phyloP scores from a whole-genome alignment of 805 yeast genomes.

The Candida andamanensis region DNA sequence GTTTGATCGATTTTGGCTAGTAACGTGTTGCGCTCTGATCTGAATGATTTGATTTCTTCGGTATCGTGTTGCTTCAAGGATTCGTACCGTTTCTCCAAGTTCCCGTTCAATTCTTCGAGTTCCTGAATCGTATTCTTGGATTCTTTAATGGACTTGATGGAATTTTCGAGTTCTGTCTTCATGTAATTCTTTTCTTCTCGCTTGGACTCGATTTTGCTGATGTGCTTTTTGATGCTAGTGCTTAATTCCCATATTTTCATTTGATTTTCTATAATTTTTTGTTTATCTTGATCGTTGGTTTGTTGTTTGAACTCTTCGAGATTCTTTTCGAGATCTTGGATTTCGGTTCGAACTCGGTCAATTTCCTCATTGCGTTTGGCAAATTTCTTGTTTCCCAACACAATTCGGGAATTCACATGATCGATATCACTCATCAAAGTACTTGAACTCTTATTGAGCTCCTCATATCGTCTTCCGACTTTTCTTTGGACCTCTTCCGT shows the following conservation, averaged over 20 bases:
- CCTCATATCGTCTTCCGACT: conserved; percentile 41
- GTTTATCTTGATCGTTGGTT: conserved; percentile 15
- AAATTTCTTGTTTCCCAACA: conserved; percentile 26
- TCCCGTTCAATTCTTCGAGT: conserved; percentile 15
- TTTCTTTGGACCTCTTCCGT: conserved; percentile 34
- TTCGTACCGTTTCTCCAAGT: conserved; percentile 16
- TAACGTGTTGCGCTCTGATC: conserved; percentile 15
- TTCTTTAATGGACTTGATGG: conserved; percentile 44
- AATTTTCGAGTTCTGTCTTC: conserved; percentile 52
- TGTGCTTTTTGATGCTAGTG: conserved; percentile 39
- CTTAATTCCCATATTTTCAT: conserved; percentile 41
- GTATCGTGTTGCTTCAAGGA: conserved; percentile 16
- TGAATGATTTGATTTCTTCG: conserved; percentile 17
- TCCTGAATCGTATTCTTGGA: conserved; percentile 29
- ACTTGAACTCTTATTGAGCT: conserved; percentile 39
- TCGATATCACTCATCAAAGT: conserved; percentile 44
- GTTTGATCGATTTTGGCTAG: conserved; percentile 20
- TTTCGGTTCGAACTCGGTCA: conserved; percentile 17
- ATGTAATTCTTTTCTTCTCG: conserved; percentile 62
- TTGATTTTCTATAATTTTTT: conserved; percentile 31
- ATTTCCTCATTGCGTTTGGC: conserved; percentile 28
- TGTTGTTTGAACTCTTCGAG: conserved; percentile 21
- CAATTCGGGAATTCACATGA: conserved; percentile 32
- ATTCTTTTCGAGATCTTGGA: conserved; percentile 24
- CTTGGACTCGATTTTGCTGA: conserved; percentile 42